Evolutionary conservation across 345 rosid genomes (phyloP), one percentile per base, ranked within the genome.

Genomic region (Ceriops zippeliana): DNA sequence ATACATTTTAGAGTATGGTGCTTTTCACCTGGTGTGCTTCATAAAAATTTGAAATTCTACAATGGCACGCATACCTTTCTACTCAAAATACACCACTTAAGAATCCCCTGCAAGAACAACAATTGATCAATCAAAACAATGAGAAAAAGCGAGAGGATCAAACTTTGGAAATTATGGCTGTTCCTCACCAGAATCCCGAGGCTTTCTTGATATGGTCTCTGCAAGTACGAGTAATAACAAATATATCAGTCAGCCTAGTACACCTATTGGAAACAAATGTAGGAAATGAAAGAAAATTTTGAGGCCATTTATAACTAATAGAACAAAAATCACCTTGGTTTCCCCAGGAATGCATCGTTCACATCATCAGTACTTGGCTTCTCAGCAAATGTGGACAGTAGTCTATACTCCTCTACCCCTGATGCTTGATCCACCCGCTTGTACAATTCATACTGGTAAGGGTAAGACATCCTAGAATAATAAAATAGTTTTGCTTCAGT

Each of bases 301-400:
- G 21, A 46, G 47, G 19, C 37, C 20, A 3, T 42, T 42, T 13
- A 42, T 42, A 42, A 42, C 49, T 42, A 42, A 42, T 42, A 42
- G 49, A 2, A 15, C 17, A 15, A 42, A 38, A 11, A 42, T 13
- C 49, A 86, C 97, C 85, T 78, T 19, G 90, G 76, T 75, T 75
- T 86, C 24, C 93, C 93, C 11, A 82, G 31, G 88, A 90, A 93
- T 46, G 93, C 90, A 70, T 90, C 81, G 15, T 93, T 89, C 57
- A 90, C 73, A 73, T 93, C 89, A 67, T 93, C 92, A 11, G 71
- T 70, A 63, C 70, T 83, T 42, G 98, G 97, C 75, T 77, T 84
- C 65, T 80, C 82, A 28, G 78, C 49, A 80, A 85, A 89, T 1
- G 87, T 73, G 32, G 89, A 81, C 61, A 93, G 68, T 71, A 88